phyloP scores from a whole-genome alignment of 2,329 filamentous ascomycete species.

The Claviceps cyperi region DNA sequence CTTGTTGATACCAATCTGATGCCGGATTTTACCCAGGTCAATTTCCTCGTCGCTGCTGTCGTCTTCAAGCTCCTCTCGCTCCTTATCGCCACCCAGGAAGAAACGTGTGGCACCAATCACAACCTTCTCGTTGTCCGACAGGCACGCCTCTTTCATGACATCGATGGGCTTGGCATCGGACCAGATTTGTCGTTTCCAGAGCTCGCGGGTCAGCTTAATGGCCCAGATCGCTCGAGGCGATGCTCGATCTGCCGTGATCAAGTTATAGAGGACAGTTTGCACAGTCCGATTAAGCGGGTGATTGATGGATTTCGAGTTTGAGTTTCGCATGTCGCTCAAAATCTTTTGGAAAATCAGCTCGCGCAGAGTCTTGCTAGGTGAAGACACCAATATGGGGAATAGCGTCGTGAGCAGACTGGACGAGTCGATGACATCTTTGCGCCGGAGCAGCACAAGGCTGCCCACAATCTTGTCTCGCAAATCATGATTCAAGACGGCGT shows the following conservation, averaged over 20 bases:
- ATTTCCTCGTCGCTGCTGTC: slow-evolving; percentile 69
- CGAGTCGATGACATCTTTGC: slow-evolving; percentile 87
- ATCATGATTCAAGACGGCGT: slow-evolving; percentile 68
- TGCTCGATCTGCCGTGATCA: slow-evolving; percentile 71
- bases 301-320: slow-evolving; percentile 77
- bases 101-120: slow-evolving; percentile 77
- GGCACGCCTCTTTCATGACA: slow-evolving; percentile 86
- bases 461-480: slow-evolving; percentile 89
- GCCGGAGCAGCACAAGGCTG: slow-evolving; percentile 70
- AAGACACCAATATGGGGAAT: slow-evolving; percentile 89
- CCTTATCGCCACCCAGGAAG: slow-evolving; percentile 91
- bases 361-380: slow-evolving; percentile 78
- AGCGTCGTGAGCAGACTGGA: slow-evolving; percentile 70
- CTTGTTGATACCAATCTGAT: slow-evolving; percentile 87
- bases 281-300: slow-evolving; percentile 87
- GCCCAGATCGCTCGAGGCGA: slow-evolving; percentile 89
- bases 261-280: slow-evolving; percentile 84
- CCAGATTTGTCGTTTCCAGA: slow-evolving; percentile 97
- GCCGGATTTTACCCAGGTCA: slow-evolving; percentile 69
- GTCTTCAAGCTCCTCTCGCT: slow-evolving; percentile 83
- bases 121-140: slow-evolving; percentile 89
- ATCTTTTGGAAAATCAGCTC: slow-evolving; percentile 79
- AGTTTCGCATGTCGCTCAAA: slow-evolving; percentile 73
- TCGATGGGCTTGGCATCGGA: slow-evolving; percentile 90
- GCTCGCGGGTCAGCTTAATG: slow-evolving; percentile 83